Evolutionary conservation across 163 green algal species (phyloP), one percentile per base, ranked within the genome.

Genomic region (Chlorella variabilis): DNA sequence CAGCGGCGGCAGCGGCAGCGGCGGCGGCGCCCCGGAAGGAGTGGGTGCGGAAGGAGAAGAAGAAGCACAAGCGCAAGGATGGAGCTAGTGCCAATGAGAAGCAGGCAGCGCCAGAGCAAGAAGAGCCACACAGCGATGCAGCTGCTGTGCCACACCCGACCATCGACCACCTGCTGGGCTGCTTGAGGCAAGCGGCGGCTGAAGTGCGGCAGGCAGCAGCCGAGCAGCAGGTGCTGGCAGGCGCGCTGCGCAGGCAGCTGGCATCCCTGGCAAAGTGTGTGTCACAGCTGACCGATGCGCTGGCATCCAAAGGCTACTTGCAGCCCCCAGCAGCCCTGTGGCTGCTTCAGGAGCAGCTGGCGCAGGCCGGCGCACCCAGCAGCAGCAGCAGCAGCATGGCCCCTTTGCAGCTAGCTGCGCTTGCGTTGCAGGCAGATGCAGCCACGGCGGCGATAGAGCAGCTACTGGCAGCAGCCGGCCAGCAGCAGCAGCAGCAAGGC

Each of bases 371-470:
- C 3, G 23, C 65, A 9, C 36, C 38, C 21, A 17, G 33, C 11
- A 21, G 17, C 68, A 39, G 15, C 71, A 34, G 71, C 71, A 38
- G 21, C 38, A 13, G 8, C 36, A 21, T 48, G 25, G 13, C 34
- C 62, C 31, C 62, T 6, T n/a, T 48, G 1, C 51, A 59, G 61
- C 59, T 73, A 17, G 17, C 33, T 38, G 59, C 18, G 8, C 20
- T 81, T 29, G 18, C 27, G 7, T 29, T 80, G 56, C 73, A 80
- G n/a, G 73, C 56, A 38, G 56, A 41, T 0, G 73, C 73, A 13
- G 73, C 73, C 31, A 48, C 48, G 31, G 48, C 18, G 9, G 11
- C 38, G 23, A 27, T 42, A 31, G 45, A 38, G 70, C 48, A 49
- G 70, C 70, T 8, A 23, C 42, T 45, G 42, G 42, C n/a, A 45